Evolutionary conservation across 352 stramenopile species (phyloP).

Genomic region (Phytophthora crassamura): DNA sequence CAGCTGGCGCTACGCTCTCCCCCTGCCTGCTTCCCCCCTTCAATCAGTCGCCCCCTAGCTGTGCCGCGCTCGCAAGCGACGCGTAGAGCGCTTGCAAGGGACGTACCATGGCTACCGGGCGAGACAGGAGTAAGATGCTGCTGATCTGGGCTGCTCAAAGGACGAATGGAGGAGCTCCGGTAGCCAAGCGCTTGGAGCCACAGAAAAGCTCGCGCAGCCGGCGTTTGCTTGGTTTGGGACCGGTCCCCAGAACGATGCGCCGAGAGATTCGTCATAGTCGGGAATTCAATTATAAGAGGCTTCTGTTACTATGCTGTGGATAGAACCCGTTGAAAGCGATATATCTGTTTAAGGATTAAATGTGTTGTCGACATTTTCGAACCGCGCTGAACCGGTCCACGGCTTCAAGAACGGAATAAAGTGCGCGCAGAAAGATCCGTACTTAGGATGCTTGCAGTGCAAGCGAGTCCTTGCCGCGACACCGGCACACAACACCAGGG

Average conservation of each 20-base stretch:
- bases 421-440: neutral
- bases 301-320: too few relatives aligned
- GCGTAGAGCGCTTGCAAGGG: conserved; percentile 9
- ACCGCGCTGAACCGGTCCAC: too few relatives aligned
- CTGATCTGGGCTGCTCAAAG: conserved; percentile 47
- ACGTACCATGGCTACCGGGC: conserved; percentile 55
- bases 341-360: too few relatives aligned
- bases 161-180: conserved; percentile 39
- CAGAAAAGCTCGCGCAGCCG: conserved; percentile 27
- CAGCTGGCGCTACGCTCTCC: conserved; percentile 9
- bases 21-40: neutral
- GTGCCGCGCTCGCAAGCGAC: conserved; percentile 4
- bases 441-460: neutral
- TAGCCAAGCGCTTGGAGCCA: conserved; percentile 40
- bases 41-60: neutral
- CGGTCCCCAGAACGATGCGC: conserved; percentile 10
- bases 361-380: too few relatives aligned
- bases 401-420: neutral
- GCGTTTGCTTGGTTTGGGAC: conserved; percentile 17
- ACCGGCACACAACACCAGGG: too few relatives aligned
- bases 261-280: too few relatives aligned
- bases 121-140: conserved; percentile 49
- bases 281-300: too few relatives aligned
- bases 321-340: too few relatives aligned
- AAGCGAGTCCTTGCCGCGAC: neutral